Base-by-base conservation (phyloP, 257 asterid species). In the Solanum sejunctum region DNA sequence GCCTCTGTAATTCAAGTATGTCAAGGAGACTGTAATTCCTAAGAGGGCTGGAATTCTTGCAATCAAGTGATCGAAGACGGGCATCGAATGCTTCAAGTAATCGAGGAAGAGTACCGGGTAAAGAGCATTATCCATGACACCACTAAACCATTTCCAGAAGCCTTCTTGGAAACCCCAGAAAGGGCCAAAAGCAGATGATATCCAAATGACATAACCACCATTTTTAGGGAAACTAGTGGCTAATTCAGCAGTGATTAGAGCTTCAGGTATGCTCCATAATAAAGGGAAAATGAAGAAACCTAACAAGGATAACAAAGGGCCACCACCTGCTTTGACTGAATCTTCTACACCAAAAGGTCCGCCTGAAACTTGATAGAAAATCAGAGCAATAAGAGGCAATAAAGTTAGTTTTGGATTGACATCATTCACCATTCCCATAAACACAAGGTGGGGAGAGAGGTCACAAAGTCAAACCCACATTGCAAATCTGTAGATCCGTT, bases 81-180 rank as follows among this genome's bases (percentile, higher is more conserved):
- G 98, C 63, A 93, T 85, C 0, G 98, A 93, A 84, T 89, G 98
- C 85, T 96, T 94, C 81, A 96, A 86, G 91, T 96, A 96, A 88
- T 96, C 99, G 28, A 96, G 95, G 80, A 96, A 96, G 15, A 96
- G 82, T 10, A 96, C 98, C 2, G 99, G 99, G 86, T 96, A 96
- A 7, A 95, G 96, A 55, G 99, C 96, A 64, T 94, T 95, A 83
- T 95, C 99, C 99, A 94, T 93, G 20, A 94, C 97, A 60, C 99
- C 99, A 81, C 99, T 95, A 72, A 92, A 85, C 99, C 99, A 95
- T 90, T 94, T 95, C 99, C 97, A 94, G 41, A 94, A 91, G 55
- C 91, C 91, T 85, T 88, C 88, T 51, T 88, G 89, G 61, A 88
- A 88, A 0, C 91, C 87, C 91, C 91, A 86, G 52, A 66, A 86